Conservation (phyloP, 2,329 filamentous ascomycete species). For the Botryotinia calthae region DNA sequence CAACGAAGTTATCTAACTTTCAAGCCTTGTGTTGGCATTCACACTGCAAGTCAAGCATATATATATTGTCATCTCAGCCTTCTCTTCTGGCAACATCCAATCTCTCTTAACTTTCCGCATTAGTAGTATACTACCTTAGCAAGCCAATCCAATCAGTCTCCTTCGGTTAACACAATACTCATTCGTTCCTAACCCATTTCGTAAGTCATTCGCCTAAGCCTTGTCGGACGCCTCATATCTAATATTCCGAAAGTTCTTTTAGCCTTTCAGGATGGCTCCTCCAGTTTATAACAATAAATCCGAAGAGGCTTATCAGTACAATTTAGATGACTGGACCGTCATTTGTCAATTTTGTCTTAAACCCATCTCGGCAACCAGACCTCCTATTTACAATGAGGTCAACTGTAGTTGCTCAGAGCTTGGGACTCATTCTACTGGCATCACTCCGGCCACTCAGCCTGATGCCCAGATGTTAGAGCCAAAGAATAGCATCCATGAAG, state of each 20-base stretch:
- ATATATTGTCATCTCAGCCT: constrained; percentile 5
- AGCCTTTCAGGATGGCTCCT: constrained; percentile 18
- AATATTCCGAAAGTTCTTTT: constrained; percentile 15
- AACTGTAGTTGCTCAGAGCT: constrained; percentile 33
- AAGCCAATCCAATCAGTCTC: constrained; percentile 26
- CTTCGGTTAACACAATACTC: constrained; percentile 26
- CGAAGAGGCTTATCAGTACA: constrained; percentile 22
- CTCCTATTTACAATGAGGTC: constrained; percentile 31
- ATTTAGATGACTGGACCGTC: constrained; percentile 25
- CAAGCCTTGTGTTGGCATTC: not conserved
- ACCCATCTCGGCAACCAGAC: constrained; percentile 29
- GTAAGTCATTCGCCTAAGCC: constrained; percentile 19
- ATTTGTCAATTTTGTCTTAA: constrained; percentile 30
- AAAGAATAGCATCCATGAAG: constrained; percentile 22
- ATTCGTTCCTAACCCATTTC: constrained; percentile 21
- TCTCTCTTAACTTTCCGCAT: not conserved
- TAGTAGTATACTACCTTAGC: not conserved
- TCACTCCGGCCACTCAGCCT: not conserved
- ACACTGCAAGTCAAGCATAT: not conserved
- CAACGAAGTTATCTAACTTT: constrained; percentile 5
- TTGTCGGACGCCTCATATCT: constrained; percentile 16
- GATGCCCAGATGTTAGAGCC: constrained; percentile 5
- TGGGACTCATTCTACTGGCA: constrained; percentile 16
- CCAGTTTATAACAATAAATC: constrained; percentile 21
- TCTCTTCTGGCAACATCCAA: not conserved